Evolutionary conservation across 495 filamentous ascomycete genomes (phyloP).

Genomic region (Pyrenula massariospora): DNA sequence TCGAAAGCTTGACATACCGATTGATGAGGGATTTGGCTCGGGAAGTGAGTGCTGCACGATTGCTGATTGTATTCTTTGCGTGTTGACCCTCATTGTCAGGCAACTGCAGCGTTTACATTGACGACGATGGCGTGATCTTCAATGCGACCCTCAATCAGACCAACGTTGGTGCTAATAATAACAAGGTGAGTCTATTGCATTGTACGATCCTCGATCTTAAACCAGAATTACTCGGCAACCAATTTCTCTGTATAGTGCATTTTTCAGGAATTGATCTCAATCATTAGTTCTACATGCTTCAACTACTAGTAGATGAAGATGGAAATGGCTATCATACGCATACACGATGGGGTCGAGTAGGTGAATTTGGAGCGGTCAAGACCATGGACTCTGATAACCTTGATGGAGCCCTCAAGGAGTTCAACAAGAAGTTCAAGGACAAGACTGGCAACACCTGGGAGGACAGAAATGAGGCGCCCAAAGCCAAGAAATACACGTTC

Average conservation of each 20-base stretch:
- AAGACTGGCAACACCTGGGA: conserved; percentile 64
- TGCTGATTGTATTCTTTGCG: conserved; percentile 4
- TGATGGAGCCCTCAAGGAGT: conserved; percentile 35
- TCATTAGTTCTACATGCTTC: conserved; percentile 66
- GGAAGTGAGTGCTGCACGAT: conserved; percentile 18
- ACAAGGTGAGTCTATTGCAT: conserved; percentile 15
- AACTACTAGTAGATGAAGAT: conserved; percentile 22
- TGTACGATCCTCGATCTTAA: too few relatives aligned
- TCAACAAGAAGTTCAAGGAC: conserved; percentile 65
- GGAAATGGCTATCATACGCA: conserved; percentile 36
- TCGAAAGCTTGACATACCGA: conserved; percentile 27
- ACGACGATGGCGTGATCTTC: conserved; percentile 47
- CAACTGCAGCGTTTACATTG: conserved; percentile 49
- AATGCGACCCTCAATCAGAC: conserved; percentile 53
- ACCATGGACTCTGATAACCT: conserved; percentile 29
- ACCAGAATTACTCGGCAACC: too few relatives aligned
- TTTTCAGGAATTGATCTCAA: too few relatives aligned
- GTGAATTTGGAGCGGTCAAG: conserved; percentile 52
- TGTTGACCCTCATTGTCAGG: conserved; percentile 3
- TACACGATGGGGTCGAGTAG: conserved; percentile 73
- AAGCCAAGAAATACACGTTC: conserved; percentile 62
- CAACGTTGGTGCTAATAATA: conserved; percentile 24
- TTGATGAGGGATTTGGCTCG: conserved; percentile 35
- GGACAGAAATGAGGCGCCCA: conserved; percentile 45
- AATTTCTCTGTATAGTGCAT: too few relatives aligned